These are phyloP conservation scores for Globisporangium nodosum DNA, from an alignment of 352 stramenopile species.

Conservation along the genomic window DNA sequence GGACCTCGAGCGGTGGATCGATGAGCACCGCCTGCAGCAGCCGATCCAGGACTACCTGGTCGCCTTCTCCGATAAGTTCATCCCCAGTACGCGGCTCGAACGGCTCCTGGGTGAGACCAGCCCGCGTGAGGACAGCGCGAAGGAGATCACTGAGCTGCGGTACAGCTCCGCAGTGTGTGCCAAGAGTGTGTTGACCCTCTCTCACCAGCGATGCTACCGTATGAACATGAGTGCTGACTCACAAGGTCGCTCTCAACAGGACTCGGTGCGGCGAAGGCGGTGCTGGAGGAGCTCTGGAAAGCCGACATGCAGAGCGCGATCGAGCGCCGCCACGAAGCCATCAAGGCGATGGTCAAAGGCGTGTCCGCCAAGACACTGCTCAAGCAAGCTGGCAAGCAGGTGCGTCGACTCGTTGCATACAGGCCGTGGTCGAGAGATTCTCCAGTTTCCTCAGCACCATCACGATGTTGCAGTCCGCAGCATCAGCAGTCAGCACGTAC, in stretches of 20 bases:
- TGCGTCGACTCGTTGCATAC: not conserved
- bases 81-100: constrained; percentile 6
- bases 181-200: constrained; percentile 23
- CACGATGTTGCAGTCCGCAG: constrained; percentile 1
- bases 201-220: not conserved
- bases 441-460: not conserved
- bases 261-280: constrained; percentile 25
- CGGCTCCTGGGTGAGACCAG: constrained; percentile 7
- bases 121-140: constrained; percentile 13
- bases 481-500: constrained; percentile 14
- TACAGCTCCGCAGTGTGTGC: constrained; percentile 25
- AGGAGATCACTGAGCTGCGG: constrained; percentile 28
- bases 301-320: constrained; percentile 24
- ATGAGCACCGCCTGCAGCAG: constrained; percentile 8
- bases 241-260: constrained; percentile 11
- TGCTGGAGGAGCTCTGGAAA: constrained; percentile 24
- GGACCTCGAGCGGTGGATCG: constrained; percentile 10
- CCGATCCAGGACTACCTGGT: constrained; percentile 2
- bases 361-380: constrained; percentile 30
- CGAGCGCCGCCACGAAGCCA: constrained; percentile 18
- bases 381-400: constrained; percentile 37
- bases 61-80: constrained; percentile 11
- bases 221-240: not conserved
- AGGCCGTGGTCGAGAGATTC: no score
- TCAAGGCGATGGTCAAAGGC: constrained; percentile 26